Evolutionary conservation across 208 protist species (phyloP).

Genomic region (Acanthamoeba royreba): DNA sequence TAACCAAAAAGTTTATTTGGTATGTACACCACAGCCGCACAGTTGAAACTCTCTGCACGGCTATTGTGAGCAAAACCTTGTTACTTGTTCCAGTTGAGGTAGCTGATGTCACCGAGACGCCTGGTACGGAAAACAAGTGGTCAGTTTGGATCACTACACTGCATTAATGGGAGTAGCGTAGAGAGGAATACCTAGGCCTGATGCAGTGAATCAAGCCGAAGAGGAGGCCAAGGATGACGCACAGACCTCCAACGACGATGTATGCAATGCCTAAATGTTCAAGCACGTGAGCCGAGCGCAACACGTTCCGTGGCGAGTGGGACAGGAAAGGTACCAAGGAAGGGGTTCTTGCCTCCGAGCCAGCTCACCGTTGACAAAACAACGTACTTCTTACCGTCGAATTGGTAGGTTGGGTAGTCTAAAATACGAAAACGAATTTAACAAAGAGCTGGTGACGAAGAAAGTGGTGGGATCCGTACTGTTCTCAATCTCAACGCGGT

Average conservation of each 20-base stretch:
- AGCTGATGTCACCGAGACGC: constrained; percentile 71
- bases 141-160: not conserved
- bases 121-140: no score
- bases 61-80: no score
- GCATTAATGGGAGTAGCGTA: not conserved
- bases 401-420: constrained; percentile 86
- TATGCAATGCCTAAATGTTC: constrained; percentile 81
- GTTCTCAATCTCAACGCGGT: constrained; percentile 88
- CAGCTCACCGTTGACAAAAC: constrained; percentile 91
- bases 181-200: constrained; percentile 51
- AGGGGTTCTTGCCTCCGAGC: constrained; percentile 94
- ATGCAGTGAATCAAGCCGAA: constrained; percentile 80
- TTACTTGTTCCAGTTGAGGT: constrained; percentile 75
- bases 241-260: constrained; percentile 86
- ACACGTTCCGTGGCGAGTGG: no score
- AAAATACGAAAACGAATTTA: no score
- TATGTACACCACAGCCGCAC: no score
- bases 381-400: constrained; percentile 93
- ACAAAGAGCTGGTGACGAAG: no score
- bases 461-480: constrained; percentile 64
- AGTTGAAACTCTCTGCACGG: no score
- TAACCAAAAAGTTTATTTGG: no score
- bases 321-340: constrained; percentile 80
- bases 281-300: not conserved
- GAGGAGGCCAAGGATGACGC: constrained; percentile 81